These are phyloP conservation scores for Curvularia sp. DNA, from an alignment of 2,329 filamentous ascomycete genomes.

Conservation along the genomic window DNA sequence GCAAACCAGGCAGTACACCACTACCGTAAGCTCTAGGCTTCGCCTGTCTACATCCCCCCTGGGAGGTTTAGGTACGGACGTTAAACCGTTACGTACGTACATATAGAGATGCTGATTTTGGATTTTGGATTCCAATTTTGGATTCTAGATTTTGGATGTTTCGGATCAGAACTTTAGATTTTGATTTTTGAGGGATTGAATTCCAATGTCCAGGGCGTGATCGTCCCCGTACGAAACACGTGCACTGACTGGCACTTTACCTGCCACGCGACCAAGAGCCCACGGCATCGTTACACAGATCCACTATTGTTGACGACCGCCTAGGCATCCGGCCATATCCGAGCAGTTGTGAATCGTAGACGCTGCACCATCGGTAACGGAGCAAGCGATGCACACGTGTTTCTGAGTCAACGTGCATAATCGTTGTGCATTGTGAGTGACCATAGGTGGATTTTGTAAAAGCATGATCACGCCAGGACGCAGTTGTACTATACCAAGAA, in stretches of 20 bases:
- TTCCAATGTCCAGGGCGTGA: neutral
- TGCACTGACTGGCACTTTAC: neutral
- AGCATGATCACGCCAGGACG: neutral
- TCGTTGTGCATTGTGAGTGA: neutral
- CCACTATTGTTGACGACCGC: neutral
- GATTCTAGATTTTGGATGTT: neutral
- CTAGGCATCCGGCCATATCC: neutral
- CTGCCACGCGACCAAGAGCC: neutral
- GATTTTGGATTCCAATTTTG: too few relatives aligned
- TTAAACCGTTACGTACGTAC: too few relatives aligned
- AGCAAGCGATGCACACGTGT: neutral
- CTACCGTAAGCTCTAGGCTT: too few relatives aligned
- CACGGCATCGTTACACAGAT: neutral
- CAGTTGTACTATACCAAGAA: neutral
- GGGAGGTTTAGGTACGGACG: too few relatives aligned
- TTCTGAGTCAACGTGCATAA: neutral
- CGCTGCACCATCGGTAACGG: neutral
- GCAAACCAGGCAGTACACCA: too few relatives aligned
- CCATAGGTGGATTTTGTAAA: constrained; percentile 2
- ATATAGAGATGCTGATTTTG: too few relatives aligned
- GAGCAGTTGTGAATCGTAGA: too few relatives aligned
- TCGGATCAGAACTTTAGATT: neutral
- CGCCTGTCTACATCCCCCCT: too few relatives aligned
- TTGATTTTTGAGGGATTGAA: neutral
- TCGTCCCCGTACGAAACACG: neutral